A percentile compares a stretch with the other conserved stretches of the same genome.
These are phyloP conservation scores for Posidonia australis DNA, from an alignment of 106 monocot genomes.

Conservation along the genomic window DNA sequence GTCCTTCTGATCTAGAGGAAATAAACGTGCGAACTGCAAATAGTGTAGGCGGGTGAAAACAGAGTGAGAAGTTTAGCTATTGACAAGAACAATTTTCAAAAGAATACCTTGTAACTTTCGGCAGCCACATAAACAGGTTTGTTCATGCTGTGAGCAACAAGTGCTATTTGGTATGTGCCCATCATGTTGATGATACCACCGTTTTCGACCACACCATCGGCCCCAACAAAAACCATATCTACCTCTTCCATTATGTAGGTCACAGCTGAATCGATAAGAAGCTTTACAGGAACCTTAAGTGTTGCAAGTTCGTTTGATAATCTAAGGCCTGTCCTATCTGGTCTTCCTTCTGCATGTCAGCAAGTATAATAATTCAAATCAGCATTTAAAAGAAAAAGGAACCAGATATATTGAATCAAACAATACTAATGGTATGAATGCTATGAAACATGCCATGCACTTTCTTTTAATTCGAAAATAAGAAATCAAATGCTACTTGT, in stretches of 20 bases:
- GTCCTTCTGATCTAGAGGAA: slow-evolving; percentile 90
- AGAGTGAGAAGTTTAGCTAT: neutral
- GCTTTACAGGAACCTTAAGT: slow-evolving; percentile 66
- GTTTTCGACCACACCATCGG: slow-evolving; percentile 93
- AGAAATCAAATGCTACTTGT: neutral
- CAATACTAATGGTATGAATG: neutral
- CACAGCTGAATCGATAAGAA: slow-evolving; percentile 83
- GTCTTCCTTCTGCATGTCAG: slow-evolving; percentile 74
- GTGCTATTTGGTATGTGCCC: slow-evolving; percentile 92
- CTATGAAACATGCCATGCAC: no score
- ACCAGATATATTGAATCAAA: neutral
- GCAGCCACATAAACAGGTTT: slow-evolving; percentile 98
- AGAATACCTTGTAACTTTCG: slow-evolving; percentile 86
- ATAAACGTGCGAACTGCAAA: slow-evolving; percentile 79
- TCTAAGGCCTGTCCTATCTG: slow-evolving; percentile 75
- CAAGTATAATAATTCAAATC: neutral
- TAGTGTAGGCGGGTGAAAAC: neutral
- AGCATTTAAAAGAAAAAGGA: neutral
- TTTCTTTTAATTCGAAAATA: no score
- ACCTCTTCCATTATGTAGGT: slow-evolving; percentile 90
- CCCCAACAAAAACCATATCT: slow-evolving; percentile 92
- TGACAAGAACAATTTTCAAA: neutral
- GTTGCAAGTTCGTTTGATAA: slow-evolving; percentile 66
- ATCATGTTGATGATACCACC: slow-evolving; percentile 98
- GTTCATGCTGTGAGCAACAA: slow-evolving; percentile 91